These are phyloP conservation scores for Verticillium tricorpus DNA, from an alignment of 2,329 filamentous ascomycete genomes.

Conservation along the genomic window DNA sequence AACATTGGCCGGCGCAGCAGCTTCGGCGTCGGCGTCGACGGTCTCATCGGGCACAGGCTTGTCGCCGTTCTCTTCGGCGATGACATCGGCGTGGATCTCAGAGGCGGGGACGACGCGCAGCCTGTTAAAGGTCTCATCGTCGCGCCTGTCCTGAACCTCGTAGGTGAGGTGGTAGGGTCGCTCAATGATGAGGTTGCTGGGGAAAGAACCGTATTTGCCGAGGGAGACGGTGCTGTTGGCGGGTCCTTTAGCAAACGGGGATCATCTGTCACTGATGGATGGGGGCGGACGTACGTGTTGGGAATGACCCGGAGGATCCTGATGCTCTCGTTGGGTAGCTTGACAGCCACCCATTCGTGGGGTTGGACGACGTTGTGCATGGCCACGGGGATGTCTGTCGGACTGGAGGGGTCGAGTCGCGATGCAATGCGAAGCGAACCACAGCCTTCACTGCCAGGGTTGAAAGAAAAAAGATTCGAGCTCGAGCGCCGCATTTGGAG, in stretches of 20 bases:
- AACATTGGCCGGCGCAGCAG: slow-evolving; percentile 37
- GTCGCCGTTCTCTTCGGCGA: slow-evolving; percentile 38
- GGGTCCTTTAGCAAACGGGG: not conserved
- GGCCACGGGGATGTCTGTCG: not conserved
- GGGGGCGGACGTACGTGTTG: slow-evolving; percentile 49
- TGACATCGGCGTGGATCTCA: slow-evolving; percentile 79
- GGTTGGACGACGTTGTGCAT: slow-evolving; percentile 47
- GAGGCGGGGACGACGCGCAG: slow-evolving; percentile 74
- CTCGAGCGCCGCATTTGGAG: not conserved
- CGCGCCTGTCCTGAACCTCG: slow-evolving; percentile 71
- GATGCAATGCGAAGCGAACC: not conserved
- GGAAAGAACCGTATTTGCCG: slow-evolving; percentile 89
- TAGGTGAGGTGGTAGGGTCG: slow-evolving; percentile 89
- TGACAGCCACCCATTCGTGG: slow-evolving; percentile 56
- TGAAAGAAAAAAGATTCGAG: slow-evolving; percentile 1
- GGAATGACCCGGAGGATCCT: slow-evolving; percentile 54
- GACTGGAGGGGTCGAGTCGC: not conserved
- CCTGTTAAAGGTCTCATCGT: slow-evolving; percentile 60
- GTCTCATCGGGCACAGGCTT: slow-evolving; percentile 31
- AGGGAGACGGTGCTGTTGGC: slow-evolving; percentile 70
- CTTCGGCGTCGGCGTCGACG: slow-evolving; percentile 25
- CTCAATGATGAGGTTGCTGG: slow-evolving; percentile 83
- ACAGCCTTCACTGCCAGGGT: not conserved
- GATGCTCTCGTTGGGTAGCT: slow-evolving; percentile 54
- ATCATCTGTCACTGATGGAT: not conserved